Percentiles rank a stretch among this genome's conserved stretches.
phyloP scores from a whole-genome alignment of 257 asterid genomes.

The Nyctanthes arbortristis region DNA sequence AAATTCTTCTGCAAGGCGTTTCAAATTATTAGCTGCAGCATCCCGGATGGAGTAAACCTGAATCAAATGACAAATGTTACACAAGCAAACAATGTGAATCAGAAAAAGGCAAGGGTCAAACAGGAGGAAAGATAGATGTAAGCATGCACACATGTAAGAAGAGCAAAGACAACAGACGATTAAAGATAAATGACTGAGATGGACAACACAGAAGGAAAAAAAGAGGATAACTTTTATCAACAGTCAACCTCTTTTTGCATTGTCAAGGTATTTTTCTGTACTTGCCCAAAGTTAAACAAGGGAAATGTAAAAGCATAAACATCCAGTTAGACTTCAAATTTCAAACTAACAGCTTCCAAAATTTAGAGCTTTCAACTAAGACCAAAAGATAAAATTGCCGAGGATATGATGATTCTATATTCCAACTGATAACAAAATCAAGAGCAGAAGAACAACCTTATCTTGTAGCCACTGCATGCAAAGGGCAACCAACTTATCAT shows the following conservation, averaged over 20 bases:
- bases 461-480: constrained; percentile 85
- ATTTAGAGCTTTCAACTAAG: background rate
- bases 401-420: background rate
- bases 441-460: constrained; percentile 43
- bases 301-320: background rate
- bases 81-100: background rate
- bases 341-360: background rate
- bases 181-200: background rate
- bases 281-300: background rate
- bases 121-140: background rate
- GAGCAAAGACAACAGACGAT: background rate
- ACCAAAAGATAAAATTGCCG: background rate
- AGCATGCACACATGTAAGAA: background rate
- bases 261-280: background rate
- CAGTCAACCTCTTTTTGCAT: background rate
- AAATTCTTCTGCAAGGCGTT: constrained; percentile 85
- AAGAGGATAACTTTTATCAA: background rate
- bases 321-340: background rate
- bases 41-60: constrained; percentile 85
- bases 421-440: background rate
- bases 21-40: constrained; percentile 80
- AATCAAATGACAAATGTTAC: constrained; percentile 9
- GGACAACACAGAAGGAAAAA: background rate
- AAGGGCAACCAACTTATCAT: constrained; percentile 74
- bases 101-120: background rate